Conservation (phyloP, 495 filamentous ascomycete genomes). For the Aspergillus wentii region DNA sequence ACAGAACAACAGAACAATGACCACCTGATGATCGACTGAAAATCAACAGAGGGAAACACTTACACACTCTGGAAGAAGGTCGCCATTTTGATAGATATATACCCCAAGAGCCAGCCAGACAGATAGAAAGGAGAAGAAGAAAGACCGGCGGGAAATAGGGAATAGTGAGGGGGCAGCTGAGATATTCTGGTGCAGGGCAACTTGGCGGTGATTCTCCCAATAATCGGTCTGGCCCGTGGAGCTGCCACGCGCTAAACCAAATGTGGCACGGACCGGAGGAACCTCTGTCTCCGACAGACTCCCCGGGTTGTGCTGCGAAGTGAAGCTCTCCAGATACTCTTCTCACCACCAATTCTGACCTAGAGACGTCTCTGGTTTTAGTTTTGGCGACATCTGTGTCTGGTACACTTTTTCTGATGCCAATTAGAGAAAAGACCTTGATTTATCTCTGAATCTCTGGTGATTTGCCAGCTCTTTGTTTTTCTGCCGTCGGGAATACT, state of each 20-base stretch:
- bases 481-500: no score
- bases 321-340: no score
- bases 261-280: slow-evolving; percentile 17
- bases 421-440: no score
- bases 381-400: no score
- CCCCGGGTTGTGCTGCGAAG: no score
- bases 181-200: slow-evolving; percentile 1
- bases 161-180: not conserved
- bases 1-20: no score
- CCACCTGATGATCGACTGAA: no score
- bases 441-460: no score
- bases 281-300: not conserved
- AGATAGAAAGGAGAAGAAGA: slow-evolving; percentile 6
- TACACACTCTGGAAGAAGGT: slow-evolving; percentile 79
- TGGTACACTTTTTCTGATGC: no score
- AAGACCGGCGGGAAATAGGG: not conserved
- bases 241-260: slow-evolving; percentile 15
- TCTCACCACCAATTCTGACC: no score
- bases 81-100: slow-evolving; percentile 51
- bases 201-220: no score
- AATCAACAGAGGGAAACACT: slow-evolving; percentile 30
- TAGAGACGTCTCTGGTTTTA: no score
- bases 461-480: not conserved
- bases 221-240: slow-evolving; percentile 24
- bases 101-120: slow-evolving; percentile 1